Evolutionary conservation across 192 early-diverging fungal genomes (phyloP), one percentile per base, ranked within the genome.

Genomic region (Cetraspora pellucida): DNA sequence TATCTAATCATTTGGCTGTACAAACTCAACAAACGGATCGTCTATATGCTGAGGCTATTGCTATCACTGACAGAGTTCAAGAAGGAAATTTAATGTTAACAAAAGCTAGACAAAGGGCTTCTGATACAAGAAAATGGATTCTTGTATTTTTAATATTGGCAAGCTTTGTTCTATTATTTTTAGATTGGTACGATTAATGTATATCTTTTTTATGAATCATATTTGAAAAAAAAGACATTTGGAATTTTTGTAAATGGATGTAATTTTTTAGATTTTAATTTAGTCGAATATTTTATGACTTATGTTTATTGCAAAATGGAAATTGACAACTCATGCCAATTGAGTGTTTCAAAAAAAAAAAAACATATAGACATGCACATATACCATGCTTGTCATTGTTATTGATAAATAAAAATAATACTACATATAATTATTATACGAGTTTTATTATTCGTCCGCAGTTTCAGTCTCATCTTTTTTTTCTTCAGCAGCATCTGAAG

Each of bases 11-110:
- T 79, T 81, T 94, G 31, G 87, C 88, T 28, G 81, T 86, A 0
- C 91, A 94, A 77, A 93, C 92, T 45, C 81, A 86, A 63, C 89
- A 91, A 75, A 94, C 93, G 0, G 90, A 94, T 78, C 82, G 82
- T 44, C 76, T 94, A 28, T 90, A 94, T 70, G 88, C 85, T 21
- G 91, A 94, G 25, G 89, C 93, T 21, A 82, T 91, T 23, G 89
- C 89, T 5, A 88, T 91, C 0, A 88, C 85, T 8, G 87, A 88
- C 30, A 78, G 84, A 47, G 90, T 94, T 5, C 85, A 84, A 30
- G 74, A 88, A 66, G 93, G 93, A 55, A 94, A 94, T 82, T 78
- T 87, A 1, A 84, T 90, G 68, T 73, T 94, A 46, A 74, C 88
- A 13, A 82, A 88, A 65, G 90, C 93, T 16, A 86, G 85, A 31